phyloP scores from a whole-genome alignment of 345 rosid species.

The Nasturtium officinale region DNA sequence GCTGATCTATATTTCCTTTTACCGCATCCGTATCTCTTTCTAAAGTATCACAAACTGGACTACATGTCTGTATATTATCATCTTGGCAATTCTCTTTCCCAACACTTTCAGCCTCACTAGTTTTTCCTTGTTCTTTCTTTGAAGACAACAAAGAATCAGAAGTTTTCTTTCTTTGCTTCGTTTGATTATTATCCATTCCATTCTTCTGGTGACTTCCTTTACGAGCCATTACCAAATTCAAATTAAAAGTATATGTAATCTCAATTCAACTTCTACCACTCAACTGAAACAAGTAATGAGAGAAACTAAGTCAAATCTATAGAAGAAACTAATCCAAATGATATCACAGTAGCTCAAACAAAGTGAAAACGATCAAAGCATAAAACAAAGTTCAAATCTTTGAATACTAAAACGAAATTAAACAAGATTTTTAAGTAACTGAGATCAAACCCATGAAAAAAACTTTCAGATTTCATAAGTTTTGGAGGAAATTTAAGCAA shows the following conservation, averaged over 20 bases:
- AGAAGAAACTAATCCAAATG: neutral
- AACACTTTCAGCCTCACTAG: constrained; percentile 48
- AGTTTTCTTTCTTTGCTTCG: constrained; percentile 54
- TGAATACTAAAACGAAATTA: constrained; percentile 1
- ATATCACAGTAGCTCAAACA: neutral
- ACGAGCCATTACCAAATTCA: constrained; percentile 65
- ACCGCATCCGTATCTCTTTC: constrained; percentile 45
- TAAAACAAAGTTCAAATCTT: neutral
- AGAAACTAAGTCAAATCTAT: constrained; percentile 10
- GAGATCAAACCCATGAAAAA: constrained; percentile 31
- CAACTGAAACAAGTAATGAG: constrained; percentile 6
- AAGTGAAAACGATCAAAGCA: constrained; percentile 15
- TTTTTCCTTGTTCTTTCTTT: constrained; percentile 53
- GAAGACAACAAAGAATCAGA: constrained; percentile 47
- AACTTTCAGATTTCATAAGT: neutral
- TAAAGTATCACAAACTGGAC: constrained; percentile 36
- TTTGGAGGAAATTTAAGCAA: constrained; percentile 6
- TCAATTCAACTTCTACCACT: constrained; percentile 31
- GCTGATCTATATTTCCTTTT: constrained; percentile 38
- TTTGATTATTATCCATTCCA: constrained; percentile 56
- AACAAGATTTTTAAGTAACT: neutral
- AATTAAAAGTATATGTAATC: constrained; percentile 18
- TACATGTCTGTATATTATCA: constrained; percentile 51
- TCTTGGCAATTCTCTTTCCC: constrained; percentile 52
- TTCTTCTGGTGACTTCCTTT: constrained; percentile 79